Conservation (phyloP, 108 stramenopile genomes). For the Skeletonema marinoi region DNA sequence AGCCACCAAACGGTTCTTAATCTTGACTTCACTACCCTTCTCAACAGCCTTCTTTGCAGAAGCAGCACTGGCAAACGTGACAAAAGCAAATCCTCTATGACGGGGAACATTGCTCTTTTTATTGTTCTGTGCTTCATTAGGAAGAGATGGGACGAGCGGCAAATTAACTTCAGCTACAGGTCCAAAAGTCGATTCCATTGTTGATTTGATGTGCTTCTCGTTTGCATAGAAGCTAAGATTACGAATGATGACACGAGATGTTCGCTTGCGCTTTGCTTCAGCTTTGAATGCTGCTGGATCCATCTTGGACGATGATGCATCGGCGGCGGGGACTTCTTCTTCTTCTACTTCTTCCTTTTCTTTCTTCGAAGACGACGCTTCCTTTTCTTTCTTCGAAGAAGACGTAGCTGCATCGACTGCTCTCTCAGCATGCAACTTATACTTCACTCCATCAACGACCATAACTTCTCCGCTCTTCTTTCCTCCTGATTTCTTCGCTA, state of each 20-base stretch:
- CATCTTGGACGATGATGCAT: constrained; percentile 15
- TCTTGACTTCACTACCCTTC: constrained; percentile 45
- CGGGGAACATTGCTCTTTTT: constrained; percentile 29
- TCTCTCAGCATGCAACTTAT: constrained; percentile 59
- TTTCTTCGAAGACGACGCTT: neutral
- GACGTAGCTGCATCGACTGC: constrained; percentile 45
- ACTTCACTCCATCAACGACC: constrained; percentile 55
- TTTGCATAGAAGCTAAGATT: constrained; percentile 89
- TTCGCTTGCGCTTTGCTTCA: constrained; percentile 59
- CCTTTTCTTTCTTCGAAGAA: too few species aligned
- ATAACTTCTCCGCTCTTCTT: constrained; percentile 53
- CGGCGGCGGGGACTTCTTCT: constrained; percentile 11
- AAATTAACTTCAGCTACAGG: constrained; percentile 76
- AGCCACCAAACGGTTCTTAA: constrained; percentile 84
- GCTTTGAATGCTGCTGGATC: neutral
- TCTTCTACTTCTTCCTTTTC: constrained; percentile 12
- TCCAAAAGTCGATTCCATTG: constrained; percentile 73
- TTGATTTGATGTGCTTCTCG: constrained; percentile 64
- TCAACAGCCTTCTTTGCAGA: constrained; percentile 67
- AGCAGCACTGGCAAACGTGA: constrained; percentile 73
- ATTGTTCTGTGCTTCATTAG: constrained; percentile 17
- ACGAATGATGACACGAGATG: constrained; percentile 84
- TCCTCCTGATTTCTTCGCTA: constrained; percentile 19
- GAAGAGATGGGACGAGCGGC: constrained; percentile 61
- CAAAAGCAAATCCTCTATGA: constrained; percentile 94